Conservation (phyloP, 2,329 filamentous ascomycete genomes). For the Ascochyta fabae region DNA sequence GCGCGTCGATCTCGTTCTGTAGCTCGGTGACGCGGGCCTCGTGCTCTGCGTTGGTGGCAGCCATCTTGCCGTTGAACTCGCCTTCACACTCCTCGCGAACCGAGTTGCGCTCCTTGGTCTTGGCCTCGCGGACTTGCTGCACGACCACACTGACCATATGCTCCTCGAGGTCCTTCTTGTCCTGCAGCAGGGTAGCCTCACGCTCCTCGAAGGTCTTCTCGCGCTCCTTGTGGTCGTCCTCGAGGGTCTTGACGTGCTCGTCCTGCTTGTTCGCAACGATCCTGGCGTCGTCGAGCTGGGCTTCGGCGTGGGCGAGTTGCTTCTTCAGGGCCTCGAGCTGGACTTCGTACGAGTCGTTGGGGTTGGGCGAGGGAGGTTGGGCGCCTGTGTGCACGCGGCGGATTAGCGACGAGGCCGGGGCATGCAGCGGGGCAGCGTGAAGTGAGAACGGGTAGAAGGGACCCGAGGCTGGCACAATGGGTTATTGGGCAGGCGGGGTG, state of each 20-base stretch:
- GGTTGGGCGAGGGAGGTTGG: conserved; percentile 35
- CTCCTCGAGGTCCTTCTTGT: conserved; percentile 50
- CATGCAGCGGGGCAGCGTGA: conserved; percentile 25
- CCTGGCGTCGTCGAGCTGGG: conserved; percentile 45
- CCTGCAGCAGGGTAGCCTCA: conserved; percentile 39
- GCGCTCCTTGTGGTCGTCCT: conserved; percentile 44
- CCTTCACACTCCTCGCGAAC: conserved; percentile 46
- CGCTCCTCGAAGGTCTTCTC: conserved; percentile 41
- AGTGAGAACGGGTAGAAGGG: conserved; percentile 29
- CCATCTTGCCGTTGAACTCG: conserved; percentile 42
- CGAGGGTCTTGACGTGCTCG: conserved; percentile 38
- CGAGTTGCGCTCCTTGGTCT: conserved; percentile 44
- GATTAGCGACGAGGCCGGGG: conserved; percentile 31
- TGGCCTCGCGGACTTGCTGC: conserved; percentile 50
- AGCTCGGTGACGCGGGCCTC: conserved; percentile 35
- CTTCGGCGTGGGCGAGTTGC: conserved; percentile 38
- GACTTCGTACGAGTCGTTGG: conserved; percentile 38
- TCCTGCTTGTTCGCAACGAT: conserved; percentile 38
- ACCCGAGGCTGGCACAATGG: conserved; percentile 23
- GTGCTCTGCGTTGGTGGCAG: conserved; percentile 22
- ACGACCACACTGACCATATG: conserved; percentile 52
- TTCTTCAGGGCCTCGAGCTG: conserved; percentile 43
- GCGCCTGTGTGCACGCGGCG: conserved; percentile 28
- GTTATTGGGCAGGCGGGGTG: conserved; percentile 34
- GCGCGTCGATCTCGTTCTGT: conserved; percentile 33